Conservation (phyloP, 371 early-diverging fungal genomes). For the Zychaea mexicana region DNA sequence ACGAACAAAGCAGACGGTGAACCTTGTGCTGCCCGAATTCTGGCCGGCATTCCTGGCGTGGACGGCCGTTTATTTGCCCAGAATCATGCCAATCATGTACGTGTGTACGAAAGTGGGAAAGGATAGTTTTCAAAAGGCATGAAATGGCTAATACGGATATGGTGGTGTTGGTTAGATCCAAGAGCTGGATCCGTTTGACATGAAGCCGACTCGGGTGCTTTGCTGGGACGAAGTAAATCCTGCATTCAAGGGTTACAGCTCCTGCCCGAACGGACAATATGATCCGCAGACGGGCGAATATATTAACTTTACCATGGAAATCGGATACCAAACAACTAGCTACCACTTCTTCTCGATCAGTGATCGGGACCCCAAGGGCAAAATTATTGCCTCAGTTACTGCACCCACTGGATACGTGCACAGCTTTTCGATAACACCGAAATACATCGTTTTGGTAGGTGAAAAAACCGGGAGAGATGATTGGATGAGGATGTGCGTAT, state of each 20-base stretch:
- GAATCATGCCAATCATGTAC: conserved; percentile 63
- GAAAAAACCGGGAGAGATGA: background rate
- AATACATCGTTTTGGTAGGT: conserved; percentile 67
- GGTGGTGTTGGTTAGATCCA: conserved; percentile 45
- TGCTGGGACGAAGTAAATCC: conserved; percentile 72
- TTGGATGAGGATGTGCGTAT: background rate
- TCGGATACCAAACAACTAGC: conserved; percentile 64
- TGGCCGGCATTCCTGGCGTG: conserved; percentile 51
- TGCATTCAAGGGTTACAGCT: conserved; percentile 67
- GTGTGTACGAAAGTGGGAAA: background rate
- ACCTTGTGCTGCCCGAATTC: conserved; percentile 60
- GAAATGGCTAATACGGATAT: background rate
- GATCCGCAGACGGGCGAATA: conserved; percentile 73
- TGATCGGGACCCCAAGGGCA: conserved; percentile 63
- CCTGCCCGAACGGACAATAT: conserved; percentile 70
- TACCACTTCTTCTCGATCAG: conserved; percentile 70
- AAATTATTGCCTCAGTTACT: conserved; percentile 62
- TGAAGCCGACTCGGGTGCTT: conserved; percentile 68
- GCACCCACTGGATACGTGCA: conserved; percentile 73
- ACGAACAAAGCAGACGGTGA: conserved; percentile 56
- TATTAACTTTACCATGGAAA: conserved; percentile 74
- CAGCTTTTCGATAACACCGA: conserved; percentile 71
- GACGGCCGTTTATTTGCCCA: conserved; percentile 62
- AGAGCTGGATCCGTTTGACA: conserved; percentile 74
- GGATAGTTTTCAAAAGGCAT: background rate